phyloP scores from a whole-genome alignment of 1,284 basidiomycete genomes.

The Pseudozyma hubeiensis region DNA sequence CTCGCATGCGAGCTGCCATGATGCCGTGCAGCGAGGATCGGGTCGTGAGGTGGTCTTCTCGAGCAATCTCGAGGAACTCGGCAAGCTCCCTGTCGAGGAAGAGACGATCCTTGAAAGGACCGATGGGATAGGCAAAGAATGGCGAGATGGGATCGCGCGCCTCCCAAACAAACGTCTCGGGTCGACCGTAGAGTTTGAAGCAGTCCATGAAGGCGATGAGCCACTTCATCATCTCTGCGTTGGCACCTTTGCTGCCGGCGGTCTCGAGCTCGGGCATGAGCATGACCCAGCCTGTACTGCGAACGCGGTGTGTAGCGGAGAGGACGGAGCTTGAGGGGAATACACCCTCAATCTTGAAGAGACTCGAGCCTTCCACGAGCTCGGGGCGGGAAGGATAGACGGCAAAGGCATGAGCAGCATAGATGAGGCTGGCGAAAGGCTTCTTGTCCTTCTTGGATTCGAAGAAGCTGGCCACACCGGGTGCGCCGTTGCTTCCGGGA shows the following conservation, averaged over 20 bases:
- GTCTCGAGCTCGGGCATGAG: constrained; percentile 68
- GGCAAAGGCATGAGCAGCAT: constrained; percentile 63
- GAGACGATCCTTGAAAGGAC: constrained; percentile 73
- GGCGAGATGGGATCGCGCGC: constrained; percentile 71
- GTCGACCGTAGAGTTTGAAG: constrained; percentile 67
- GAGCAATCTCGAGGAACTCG: constrained; percentile 81
- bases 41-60: constrained; percentile 72
- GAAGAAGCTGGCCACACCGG: constrained; percentile 65
- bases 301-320: constrained; percentile 74
- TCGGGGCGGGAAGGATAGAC: constrained; percentile 67
- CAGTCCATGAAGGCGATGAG: constrained; percentile 75
- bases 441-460: constrained; percentile 65
- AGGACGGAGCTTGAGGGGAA: constrained; percentile 55
- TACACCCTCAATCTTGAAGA: constrained; percentile 67
- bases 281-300: constrained; percentile 69
- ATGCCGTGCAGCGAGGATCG: constrained; percentile 62
- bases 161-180: constrained; percentile 61
- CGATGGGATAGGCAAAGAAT: constrained; percentile 69
- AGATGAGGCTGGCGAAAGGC: constrained; percentile 64
- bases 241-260: constrained; percentile 77
- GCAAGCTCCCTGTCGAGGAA: constrained; percentile 89
- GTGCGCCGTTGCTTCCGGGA: constrained; percentile 57
- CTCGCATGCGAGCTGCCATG: constrained; percentile 67
- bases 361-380: constrained; percentile 64
- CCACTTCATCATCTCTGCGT: constrained; percentile 92